These are phyloP conservation scores for Sesbania bispinosa DNA, from an alignment of 306 rosid species.

Conservation along the genomic window DNA sequence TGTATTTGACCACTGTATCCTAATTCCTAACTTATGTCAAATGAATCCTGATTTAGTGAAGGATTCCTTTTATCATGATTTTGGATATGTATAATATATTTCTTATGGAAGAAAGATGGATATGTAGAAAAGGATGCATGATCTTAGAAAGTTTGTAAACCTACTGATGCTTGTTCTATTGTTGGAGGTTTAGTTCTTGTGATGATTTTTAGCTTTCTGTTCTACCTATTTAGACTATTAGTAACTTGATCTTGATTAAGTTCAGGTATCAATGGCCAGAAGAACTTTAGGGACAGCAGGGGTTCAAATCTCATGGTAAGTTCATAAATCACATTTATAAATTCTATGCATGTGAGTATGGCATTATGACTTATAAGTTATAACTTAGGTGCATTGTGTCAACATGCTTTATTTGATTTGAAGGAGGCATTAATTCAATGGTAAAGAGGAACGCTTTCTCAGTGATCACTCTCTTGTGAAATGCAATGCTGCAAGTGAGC, in stretches of 20 bases:
- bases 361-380: neutral
- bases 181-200: constrained; percentile 4
- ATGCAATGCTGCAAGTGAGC: neutral
- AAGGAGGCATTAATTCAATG: neutral
- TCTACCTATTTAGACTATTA: neutral
- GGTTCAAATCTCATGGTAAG: constrained; percentile 77
- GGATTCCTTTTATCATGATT: neutral
- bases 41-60: neutral
- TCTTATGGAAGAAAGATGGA: neutral
- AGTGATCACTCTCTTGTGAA: too few relatives aligned
- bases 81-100: neutral
- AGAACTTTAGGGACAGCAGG: constrained; percentile 72
- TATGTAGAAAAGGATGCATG: neutral
- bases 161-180: neutral
- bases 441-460: neutral
- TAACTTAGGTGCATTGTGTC: neutral
- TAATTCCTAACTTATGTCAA: neutral
- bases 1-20: neutral
- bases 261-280: constrained; percentile 82
- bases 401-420: neutral
- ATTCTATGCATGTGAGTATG: neutral
- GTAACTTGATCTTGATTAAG: constrained; percentile 24
- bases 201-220: neutral
- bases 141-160: neutral
- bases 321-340: neutral